Percentiles rank a stretch among this genome's conserved stretches.
These are phyloP conservation scores for Cryptosporidium ryanae DNA, from an alignment of 169 alveolate species.

Conservation along the genomic window DNA sequence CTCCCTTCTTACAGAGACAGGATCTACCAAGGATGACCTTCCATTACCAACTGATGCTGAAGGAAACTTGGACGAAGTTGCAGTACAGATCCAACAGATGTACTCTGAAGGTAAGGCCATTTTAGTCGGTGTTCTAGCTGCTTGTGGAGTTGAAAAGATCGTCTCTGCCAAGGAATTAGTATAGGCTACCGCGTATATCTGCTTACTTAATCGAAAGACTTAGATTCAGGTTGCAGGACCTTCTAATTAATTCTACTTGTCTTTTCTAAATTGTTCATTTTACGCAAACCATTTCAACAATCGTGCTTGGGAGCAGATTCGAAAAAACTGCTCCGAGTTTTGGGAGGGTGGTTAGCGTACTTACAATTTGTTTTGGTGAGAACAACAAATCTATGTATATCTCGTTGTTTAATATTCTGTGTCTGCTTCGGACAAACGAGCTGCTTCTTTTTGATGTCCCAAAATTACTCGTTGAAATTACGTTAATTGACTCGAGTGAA, in stretches of 20 bases:
- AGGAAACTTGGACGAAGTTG: conserved; percentile 91
- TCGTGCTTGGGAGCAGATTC: background rate
- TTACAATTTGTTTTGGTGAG: conserved; percentile 35
- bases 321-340: conserved; percentile 41
- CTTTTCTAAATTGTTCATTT: too few relatives aligned
- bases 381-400: conserved; percentile 26
- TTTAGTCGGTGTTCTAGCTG: conserved; percentile 89
- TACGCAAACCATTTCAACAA: too few relatives aligned
- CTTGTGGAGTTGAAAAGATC: conserved; percentile 92
- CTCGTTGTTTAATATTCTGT: background rate
- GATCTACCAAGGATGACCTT: conserved; percentile 95
- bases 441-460: conserved; percentile 11
- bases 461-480: background rate
- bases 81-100: conserved; percentile 85
- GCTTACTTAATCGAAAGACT: background rate
- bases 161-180: conserved; percentile 85
- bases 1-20: conserved; percentile 92
- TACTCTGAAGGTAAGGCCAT: conserved; percentile 88
- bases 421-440: conserved; percentile 27
- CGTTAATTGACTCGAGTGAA: conserved; percentile 38
- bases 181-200: conserved; percentile 25
- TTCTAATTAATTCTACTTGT: too few relatives aligned
- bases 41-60: conserved; percentile 94
- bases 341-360: conserved; percentile 25
- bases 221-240: too few relatives aligned